phyloP scores from a whole-genome alignment of 352 stramenopile species.

The Globisporangium apiculatum region DNA sequence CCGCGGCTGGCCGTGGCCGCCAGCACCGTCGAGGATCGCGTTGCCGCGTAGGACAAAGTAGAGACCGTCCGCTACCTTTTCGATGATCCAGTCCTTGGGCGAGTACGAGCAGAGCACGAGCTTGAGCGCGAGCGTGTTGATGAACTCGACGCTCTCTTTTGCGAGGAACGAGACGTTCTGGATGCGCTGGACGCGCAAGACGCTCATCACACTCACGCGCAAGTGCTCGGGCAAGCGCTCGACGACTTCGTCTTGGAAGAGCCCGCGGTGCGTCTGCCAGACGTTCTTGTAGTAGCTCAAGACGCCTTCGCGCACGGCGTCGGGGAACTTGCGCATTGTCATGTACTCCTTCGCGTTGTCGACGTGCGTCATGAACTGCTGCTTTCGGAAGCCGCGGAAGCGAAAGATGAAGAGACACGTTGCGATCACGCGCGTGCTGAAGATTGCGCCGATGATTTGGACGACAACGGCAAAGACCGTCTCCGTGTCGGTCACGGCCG shows the following conservation, averaged over 20 bases:
- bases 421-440: constrained; percentile 58
- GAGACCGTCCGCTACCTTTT: constrained; percentile 56
- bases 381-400: constrained; percentile 43
- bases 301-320: constrained; percentile 49
- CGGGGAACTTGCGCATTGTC: constrained; percentile 51
- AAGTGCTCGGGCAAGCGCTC: constrained; percentile 51
- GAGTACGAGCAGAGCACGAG: constrained; percentile 47
- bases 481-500: constrained; percentile 40
- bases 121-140: constrained; percentile 54
- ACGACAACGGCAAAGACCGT: constrained; percentile 48
- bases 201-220: constrained; percentile 42
- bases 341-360: constrained; percentile 75
- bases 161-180: constrained; percentile 49
- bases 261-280: constrained; percentile 41
- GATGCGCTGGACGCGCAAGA: constrained; percentile 52
- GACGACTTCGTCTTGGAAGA: constrained; percentile 39
- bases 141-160: constrained; percentile 61
- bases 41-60: constrained; percentile 54
- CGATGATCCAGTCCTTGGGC: constrained; percentile 70
- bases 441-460: constrained; percentile 56
- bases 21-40: constrained; percentile 28
- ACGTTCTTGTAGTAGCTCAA: constrained; percentile 53
- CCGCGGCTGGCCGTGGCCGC: constrained; percentile 17
- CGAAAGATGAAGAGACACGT: constrained; percentile 71
- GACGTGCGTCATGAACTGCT: constrained; percentile 61